These are phyloP conservation scores for Clarkia xantiana DNA, from an alignment of 345 rosid genomes.

Conservation along the genomic window DNA sequence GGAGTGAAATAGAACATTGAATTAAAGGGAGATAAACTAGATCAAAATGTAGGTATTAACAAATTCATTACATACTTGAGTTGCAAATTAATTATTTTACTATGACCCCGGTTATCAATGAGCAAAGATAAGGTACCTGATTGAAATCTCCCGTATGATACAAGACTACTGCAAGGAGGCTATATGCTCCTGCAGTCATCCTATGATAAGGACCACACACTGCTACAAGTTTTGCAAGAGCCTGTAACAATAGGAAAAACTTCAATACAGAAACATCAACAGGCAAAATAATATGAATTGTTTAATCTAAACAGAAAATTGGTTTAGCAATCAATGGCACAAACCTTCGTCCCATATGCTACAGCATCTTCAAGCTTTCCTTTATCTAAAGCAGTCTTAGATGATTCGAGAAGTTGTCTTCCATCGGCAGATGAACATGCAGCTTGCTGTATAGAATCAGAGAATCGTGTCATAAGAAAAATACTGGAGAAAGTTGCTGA, in stretches of 20 bases:
- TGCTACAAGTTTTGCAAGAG: conserved; percentile 91
- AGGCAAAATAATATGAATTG: neutral
- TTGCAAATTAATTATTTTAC: neutral
- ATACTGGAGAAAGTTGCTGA: neutral
- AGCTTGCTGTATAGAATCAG: conserved; percentile 66
- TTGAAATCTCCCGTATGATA: conserved; percentile 99
- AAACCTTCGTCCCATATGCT: conserved; percentile 86
- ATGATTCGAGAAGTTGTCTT: conserved; percentile 92
- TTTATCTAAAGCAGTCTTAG: conserved; percentile 95
- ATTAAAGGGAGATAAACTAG: neutral
- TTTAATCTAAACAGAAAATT: neutral
- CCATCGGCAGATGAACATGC: conserved; percentile 99
- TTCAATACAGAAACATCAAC: conserved; percentile 4
- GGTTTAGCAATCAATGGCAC: conserved; percentile 2
- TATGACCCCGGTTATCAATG: neutral
- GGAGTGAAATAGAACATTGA: conserved; percentile 1
- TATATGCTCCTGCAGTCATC: conserved; percentile 99
- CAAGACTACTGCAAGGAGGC: conserved; percentile 95
- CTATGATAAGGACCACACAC: conserved; percentile 98
- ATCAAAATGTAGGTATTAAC: neutral
- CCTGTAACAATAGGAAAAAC: conserved; percentile 32
- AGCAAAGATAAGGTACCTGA: conserved; percentile 46
- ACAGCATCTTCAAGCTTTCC: conserved; percentile 99
- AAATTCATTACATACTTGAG: neutral
- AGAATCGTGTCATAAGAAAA: conserved; percentile 9